Conservation (phyloP, 495 filamentous ascomycete genomes). For the Margaritispora aquatica region DNA sequence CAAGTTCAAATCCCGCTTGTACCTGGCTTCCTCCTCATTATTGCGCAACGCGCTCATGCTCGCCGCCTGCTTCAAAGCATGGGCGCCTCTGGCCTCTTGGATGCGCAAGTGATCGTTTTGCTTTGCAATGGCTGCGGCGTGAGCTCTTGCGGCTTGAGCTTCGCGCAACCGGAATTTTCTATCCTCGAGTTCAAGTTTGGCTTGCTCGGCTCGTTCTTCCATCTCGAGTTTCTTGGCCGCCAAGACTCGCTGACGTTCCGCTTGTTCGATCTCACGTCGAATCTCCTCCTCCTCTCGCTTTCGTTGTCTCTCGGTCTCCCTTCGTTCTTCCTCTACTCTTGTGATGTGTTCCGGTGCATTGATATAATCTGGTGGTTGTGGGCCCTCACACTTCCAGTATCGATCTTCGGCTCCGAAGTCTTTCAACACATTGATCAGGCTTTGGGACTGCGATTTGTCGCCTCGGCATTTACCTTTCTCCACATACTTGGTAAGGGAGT, state of each 20-base stretch:
- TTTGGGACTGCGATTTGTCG: conserved; percentile 5
- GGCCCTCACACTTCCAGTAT: conserved; percentile 16
- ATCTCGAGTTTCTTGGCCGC: not conserved
- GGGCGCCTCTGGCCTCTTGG: conserved; percentile 3
- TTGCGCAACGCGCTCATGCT: conserved; percentile 12
- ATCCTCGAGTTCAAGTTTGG: conserved; percentile 8
- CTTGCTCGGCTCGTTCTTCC: conserved; percentile 14
- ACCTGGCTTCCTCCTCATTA: conserved; percentile 14
- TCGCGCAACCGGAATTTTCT: conserved; percentile 10
- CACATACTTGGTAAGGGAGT: conserved; percentile 14
- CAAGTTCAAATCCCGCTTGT: conserved; percentile 10
- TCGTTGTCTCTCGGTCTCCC: conserved; percentile 1
- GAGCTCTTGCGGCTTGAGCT: conserved; percentile 10
- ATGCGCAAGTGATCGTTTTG: conserved; percentile 11
- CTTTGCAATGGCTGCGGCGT: conserved; percentile 11
- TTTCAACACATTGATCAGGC: conserved; percentile 11
- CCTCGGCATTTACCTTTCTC: conserved; percentile 15
- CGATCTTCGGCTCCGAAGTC: conserved; percentile 6
- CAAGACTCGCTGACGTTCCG: conserved; percentile 4
- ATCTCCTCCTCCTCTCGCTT: conserved; percentile 2
- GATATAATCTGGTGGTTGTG: conserved; percentile 9
- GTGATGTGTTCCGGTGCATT: conserved; percentile 6
- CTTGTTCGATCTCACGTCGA: conserved; percentile 7
- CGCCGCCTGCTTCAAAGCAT: conserved; percentile 13
- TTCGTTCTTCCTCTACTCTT: conserved; percentile 13